Evolutionary conservation across 2,329 filamentous ascomycete genomes (phyloP).

Genomic region (Aureobasidium sp.): DNA sequence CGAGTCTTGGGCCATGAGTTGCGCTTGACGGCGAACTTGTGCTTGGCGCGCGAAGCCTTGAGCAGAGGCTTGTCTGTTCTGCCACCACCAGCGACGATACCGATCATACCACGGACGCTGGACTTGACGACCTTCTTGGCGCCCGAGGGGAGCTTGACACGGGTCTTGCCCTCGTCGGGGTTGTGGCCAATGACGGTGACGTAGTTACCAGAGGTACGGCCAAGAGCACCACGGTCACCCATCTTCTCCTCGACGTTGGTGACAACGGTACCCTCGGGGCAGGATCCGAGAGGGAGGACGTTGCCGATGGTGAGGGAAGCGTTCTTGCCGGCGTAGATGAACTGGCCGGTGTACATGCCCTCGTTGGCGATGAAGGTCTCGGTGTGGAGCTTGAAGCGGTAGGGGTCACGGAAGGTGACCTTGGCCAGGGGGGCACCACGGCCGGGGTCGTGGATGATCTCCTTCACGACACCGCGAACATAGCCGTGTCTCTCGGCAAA

Average conservation of each 20-base stretch:
- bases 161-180: conserved; percentile 98
- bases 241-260: conserved; percentile 99
- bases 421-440: conserved; percentile 96
- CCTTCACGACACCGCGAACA: conserved; percentile 93
- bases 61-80: conserved; percentile 99
- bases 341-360: conserved; percentile 99
- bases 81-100: conserved; percentile 98
- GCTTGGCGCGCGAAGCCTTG: conserved; percentile 99
- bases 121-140: conserved; percentile 98
- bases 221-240: conserved; percentile 92
- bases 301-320: conserved; percentile 95
- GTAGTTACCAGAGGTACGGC: conserved; percentile 98
- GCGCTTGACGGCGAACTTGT: conserved; percentile 99
- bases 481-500: conserved; percentile 78
- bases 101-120: conserved; percentile 93
- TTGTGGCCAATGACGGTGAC: conserved; percentile 97
- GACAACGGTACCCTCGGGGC: conserved; percentile 98
- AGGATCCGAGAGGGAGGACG: conserved; percentile 85
- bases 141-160: conserved; percentile 97
- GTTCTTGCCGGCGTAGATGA: conserved; percentile 99
- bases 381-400: conserved; percentile 94
- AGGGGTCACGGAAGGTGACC: conserved; percentile 95
- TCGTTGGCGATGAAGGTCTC: conserved; percentile 99
- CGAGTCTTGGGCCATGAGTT: conserved; percentile 99
- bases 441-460: conserved; percentile 98